Conservation (phyloP, 768 basidiomycete genomes). For the Leucosporidium creatinivorum region DNA sequence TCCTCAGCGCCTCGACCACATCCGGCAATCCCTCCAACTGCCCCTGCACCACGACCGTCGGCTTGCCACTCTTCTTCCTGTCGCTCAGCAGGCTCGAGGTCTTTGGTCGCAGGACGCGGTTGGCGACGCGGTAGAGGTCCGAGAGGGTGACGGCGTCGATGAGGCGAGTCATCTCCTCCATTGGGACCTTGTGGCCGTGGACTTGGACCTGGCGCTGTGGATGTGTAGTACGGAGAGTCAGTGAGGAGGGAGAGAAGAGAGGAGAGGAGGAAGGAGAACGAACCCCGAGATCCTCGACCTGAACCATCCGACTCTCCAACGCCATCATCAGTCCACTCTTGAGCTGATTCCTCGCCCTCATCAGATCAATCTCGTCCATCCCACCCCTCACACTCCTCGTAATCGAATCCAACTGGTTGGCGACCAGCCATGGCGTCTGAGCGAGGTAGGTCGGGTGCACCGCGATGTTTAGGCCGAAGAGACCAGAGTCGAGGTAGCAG, state of each 20-base stretch:
- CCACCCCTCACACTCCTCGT: constrained; percentile 49
- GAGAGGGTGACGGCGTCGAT: constrained; percentile 68
- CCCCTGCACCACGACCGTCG: constrained; percentile 79
- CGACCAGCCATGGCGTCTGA: constrained; percentile 72
- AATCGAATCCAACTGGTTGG: constrained; percentile 76
- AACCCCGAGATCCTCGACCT: constrained; percentile 33
- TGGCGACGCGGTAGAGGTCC: constrained; percentile 68
- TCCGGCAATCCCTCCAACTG: constrained; percentile 61
- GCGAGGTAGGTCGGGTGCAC: constrained; percentile 58
- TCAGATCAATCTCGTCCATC: constrained; percentile 54
- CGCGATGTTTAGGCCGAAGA: constrained; percentile 84
- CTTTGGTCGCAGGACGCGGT: constrained; percentile 52
- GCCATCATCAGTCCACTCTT: constrained; percentile 91
- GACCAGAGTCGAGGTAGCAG: constrained; percentile 86
- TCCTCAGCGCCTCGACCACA: constrained; percentile 32
- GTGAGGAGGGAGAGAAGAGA: background rate
- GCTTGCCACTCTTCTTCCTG: constrained; percentile 48
- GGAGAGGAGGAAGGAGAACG: background rate
- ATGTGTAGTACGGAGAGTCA: background rate
- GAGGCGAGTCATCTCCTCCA: constrained; percentile 82
- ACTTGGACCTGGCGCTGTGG: constrained; percentile 67
- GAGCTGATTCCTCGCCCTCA: constrained; percentile 88
- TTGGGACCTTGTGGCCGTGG: constrained; percentile 72
- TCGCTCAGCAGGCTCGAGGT: constrained; percentile 29
- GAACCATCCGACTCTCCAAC: constrained; percentile 45